phyloP scores from a whole-genome alignment of 768 basidiomycete species.

The Suillus ampliporus region DNA sequence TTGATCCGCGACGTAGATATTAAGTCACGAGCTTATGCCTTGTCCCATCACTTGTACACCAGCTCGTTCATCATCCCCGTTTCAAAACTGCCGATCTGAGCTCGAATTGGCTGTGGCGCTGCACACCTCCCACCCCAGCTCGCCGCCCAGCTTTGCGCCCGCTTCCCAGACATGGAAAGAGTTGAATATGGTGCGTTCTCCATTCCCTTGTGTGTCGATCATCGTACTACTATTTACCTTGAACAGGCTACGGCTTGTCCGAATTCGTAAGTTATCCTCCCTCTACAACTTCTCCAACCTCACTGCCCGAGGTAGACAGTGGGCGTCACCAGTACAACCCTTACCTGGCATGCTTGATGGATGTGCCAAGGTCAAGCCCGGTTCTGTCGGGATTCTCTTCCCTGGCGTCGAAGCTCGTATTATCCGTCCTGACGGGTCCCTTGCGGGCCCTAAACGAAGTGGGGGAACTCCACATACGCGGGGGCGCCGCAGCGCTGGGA shows the following conservation, averaged over 20 bases:
- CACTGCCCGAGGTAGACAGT: not conserved
- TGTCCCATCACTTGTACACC: constrained; percentile 63
- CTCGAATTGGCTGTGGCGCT: constrained; percentile 54
- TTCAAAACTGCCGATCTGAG: constrained; percentile 53
- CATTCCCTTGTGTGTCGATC: not conserved
- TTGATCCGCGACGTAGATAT: constrained; percentile 44
- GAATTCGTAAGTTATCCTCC: constrained; percentile 49
- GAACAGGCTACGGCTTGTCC: constrained; percentile 66
- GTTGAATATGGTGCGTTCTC: constrained; percentile 47
- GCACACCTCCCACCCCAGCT: constrained; percentile 65
- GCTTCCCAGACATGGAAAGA: constrained; percentile 30
- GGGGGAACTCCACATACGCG: constrained; percentile 64
- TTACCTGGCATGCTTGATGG: constrained; percentile 47
- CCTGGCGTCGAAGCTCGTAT: constrained; percentile 64
- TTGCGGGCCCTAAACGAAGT: constrained; percentile 55
- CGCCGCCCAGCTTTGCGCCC: constrained; percentile 40
- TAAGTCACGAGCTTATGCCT: constrained; percentile 49
- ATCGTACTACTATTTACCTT: not conserved
- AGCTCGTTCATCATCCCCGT: constrained; percentile 54
- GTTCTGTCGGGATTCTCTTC: constrained; percentile 56
- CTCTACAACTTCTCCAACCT: not conserved
- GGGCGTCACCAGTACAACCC: constrained; percentile 44
- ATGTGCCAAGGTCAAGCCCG: constrained; percentile 37
- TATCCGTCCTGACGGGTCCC: constrained; percentile 55
- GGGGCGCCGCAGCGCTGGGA: constrained; percentile 57